Evolutionary conservation across 768 basidiomycete genomes (phyloP).

Genomic region (Leucosporidium creatinivorum): DNA sequence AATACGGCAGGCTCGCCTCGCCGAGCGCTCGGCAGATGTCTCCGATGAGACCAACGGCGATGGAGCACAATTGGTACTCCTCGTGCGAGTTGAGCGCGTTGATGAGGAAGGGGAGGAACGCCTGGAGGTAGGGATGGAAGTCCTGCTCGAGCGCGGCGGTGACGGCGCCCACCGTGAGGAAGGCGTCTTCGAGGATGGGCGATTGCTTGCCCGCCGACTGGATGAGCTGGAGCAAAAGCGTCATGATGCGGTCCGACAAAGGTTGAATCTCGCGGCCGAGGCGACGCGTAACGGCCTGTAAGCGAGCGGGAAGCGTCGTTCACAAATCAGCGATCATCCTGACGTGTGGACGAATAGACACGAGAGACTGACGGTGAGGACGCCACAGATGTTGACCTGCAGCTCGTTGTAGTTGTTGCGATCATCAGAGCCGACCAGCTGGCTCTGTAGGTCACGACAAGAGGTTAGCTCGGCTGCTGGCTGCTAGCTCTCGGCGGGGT

Average conservation of each 20-base stretch:
- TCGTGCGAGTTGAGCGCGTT: constrained; percentile 85
- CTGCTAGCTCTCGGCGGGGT: constrained; percentile 43
- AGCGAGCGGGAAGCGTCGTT: neutral
- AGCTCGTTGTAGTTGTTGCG: constrained; percentile 98
- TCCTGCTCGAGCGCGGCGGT: constrained; percentile 66
- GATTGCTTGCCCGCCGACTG: constrained; percentile 83
- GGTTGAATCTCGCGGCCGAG: constrained; percentile 74
- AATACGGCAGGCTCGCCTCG: constrained; percentile 72
- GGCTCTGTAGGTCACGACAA: constrained; percentile 47
- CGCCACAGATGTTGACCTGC: constrained; percentile 87
- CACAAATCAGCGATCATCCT: no score
- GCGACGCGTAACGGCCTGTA: constrained; percentile 74
- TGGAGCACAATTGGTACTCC: constrained; percentile 90
- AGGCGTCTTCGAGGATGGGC: constrained; percentile 90
- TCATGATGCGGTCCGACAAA: constrained; percentile 91
- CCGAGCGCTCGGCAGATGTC: constrained; percentile 93
- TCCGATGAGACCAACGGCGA: constrained; percentile 90
- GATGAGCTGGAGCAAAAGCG: constrained; percentile 73
- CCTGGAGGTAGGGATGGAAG: constrained; percentile 74
- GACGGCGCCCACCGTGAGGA: constrained; percentile 83
- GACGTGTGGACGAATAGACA: no score
- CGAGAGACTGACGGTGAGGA: constrained; percentile 61
- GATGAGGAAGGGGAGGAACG: constrained; percentile 78
- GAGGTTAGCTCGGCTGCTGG: constrained; percentile 48
- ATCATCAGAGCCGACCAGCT: constrained; percentile 90